Base-by-base conservation (phyloP, 306 rosid species). In the Notholithocarpus densiflorus region DNA sequence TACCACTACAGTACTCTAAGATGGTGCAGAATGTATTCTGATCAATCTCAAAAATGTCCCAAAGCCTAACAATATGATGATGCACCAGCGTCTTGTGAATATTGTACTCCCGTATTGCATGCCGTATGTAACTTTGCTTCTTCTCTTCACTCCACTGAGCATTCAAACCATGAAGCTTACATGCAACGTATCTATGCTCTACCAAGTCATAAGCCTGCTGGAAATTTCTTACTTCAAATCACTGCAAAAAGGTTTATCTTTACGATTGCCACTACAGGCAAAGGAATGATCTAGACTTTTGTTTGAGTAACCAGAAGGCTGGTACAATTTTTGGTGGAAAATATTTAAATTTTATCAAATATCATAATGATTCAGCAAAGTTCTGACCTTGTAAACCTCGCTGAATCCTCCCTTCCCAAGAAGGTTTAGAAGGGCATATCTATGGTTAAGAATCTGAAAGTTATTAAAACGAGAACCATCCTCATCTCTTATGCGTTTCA, bases 331-430 rank as follows among this genome's bases (percentile, higher is more conserved):
- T 56, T 13, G 72, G 40, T 68, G 29, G 61, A 71, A 53, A 56
- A 29, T 37, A 71, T 56, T 48, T 74, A 74, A 27, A 15, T 54
- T 54, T 5, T 20, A 52, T 26, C 19, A 86, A 78, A 73, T 37
- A 19, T 54, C 40, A 68, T 69, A 48, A 66, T 56, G 75, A 68
- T 85, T 73, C 59, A 76, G 32, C 15, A 52, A 75, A 74, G 70
- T 64, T 89, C 94, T 81, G 93, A 96, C 99, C 99, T 96, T 93
- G 86, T 96, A 96, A 79, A 96, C 99, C 88, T 96, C 99, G 69
- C 99, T 96, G 87, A 96, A 96, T 75, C 99, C 99, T 61, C 98
- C 99, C 88, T 96, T 96, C 71, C 99, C 99, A 68, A 96, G 99
- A 89, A 96, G 98, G 88, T 96, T 96, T 82, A 96, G 79, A 77